Evolutionary conservation across 768 basidiomycete genomes (phyloP), one percentile per base, ranked within the genome.

Genomic region (Suillus clintonianus): DNA sequence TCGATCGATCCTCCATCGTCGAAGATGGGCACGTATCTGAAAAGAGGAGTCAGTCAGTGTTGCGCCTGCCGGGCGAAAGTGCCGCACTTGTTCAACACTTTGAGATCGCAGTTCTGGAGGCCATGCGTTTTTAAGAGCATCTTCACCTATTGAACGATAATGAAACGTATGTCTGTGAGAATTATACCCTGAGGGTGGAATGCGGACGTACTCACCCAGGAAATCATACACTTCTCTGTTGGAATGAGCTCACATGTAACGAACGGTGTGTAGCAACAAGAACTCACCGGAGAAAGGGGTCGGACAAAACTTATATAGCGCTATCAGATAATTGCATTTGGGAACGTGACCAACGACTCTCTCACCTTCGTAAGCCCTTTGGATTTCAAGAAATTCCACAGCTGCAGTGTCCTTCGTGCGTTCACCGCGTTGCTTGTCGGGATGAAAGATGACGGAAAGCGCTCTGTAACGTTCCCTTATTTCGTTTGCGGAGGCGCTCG

Each of bases 341-440:
- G 60, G 22, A 41, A n/a, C 30, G 36, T 6, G 62, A 24, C 34
- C 7, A 53, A 45, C n/a, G 47, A 19, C 42, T 11, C 24, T 17
- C 80, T 59, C 68, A 89, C 90, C 85, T 83, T 94, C 87, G 72
- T 94, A 94, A 14, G 94, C 92, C 67, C 89, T 89, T 67, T 94
- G 91, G 24, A 95, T 83, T 72, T 89, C 86, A 19, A 89, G 81
- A 66, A 95, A 94, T 57, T 83, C 84, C 37, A 82, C 80, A 30
- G 86, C 83, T 0, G 94, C 92, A 1, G 85, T 81, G 56, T 77
- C 81, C 70, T 85, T 87, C 64, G 81, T 76, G 19, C 73, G 73
- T 59, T 85, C 83, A 70, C 86, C 85, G 24, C 80, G 82, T 64
- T 94, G 91, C 71, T 89, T 90, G 82, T 97, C 94, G 0, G 94